These are phyloP conservation scores for Candida frijolesensis DNA, from an alignment of 1,139 yeast species.

Conservation along the genomic window DNA sequence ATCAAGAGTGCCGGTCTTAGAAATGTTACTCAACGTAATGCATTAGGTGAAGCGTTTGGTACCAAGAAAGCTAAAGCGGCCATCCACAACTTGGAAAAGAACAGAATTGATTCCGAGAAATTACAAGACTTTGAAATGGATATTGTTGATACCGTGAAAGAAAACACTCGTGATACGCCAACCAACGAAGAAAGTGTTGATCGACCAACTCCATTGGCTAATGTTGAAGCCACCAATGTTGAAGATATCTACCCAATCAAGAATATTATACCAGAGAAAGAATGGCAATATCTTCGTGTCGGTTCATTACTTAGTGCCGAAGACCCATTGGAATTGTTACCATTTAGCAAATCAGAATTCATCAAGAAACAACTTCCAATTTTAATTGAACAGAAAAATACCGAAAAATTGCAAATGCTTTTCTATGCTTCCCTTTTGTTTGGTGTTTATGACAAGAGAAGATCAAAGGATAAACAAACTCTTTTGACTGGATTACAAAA, in stretches of 20 bases:
- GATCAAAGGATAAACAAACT: conserved; percentile 60
- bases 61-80: conserved; percentile 95
- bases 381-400: conserved; percentile 45
- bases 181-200: conserved; percentile 59
- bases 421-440: conserved; percentile 78
- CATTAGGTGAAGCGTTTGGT: conserved; percentile 95
- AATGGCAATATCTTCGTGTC: conserved; percentile 65
- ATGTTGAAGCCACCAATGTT: conserved; percentile 74
- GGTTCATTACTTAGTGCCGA: conserved; percentile 53
- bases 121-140: conserved; percentile 75
- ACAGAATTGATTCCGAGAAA: conserved; percentile 82
- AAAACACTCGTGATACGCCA: conserved; percentile 73
- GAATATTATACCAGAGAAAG: conserved; percentile 68
- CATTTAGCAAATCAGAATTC: conserved; percentile 59
- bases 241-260: conserved; percentile 80
- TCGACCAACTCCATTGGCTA: conserved; percentile 82
- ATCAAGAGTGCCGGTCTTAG: conserved; percentile 59
- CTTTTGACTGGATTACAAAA: conserved; percentile 60
- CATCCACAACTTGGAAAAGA: conserved; percentile 75
- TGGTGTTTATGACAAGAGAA: conserved; percentile 77
- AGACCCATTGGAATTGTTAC: conserved; percentile 60
- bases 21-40: conserved; percentile 64
- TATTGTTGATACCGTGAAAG: conserved; percentile 78
- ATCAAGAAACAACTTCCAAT: conserved; percentile 51
- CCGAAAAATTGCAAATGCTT: conserved; percentile 64